Conservation (phyloP, 164 flowering plant species). For the Akebia trifoliata region DNA sequence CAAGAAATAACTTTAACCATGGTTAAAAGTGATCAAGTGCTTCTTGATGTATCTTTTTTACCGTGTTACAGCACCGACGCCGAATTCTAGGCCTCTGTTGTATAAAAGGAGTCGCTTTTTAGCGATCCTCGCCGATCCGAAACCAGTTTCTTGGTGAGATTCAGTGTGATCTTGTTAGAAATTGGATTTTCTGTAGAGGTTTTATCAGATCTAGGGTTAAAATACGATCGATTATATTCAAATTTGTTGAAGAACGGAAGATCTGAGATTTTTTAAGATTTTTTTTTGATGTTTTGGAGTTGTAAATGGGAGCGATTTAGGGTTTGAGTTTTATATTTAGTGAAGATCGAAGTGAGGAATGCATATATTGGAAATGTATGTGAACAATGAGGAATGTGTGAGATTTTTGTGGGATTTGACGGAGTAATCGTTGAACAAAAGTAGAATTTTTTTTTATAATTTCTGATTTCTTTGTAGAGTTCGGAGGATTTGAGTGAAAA, state of each 20-base stretch:
- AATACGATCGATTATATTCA: background rate
- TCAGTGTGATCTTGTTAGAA: conserved; percentile 4
- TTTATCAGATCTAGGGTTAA: background rate
- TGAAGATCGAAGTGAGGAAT: background rate
- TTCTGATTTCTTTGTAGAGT: conserved; percentile 1
- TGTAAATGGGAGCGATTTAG: background rate
- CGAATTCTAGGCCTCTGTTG: background rate
- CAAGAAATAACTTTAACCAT: background rate
- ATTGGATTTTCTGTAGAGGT: background rate
- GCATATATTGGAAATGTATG: background rate
- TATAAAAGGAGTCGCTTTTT: background rate
- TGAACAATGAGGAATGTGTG: background rate
- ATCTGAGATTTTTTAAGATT: conserved; percentile 6
- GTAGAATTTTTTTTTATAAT: background rate
- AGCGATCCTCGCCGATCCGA: background rate
- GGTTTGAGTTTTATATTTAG: background rate
- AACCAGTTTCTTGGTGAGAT: background rate
- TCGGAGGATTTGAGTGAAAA: background rate
- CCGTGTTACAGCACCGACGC: conserved; percentile 1
- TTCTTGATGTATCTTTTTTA: too few species aligned
- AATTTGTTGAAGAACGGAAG: background rate
- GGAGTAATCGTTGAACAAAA: background rate
- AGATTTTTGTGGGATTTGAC: background rate
- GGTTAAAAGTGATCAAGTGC: conserved; percentile 5
- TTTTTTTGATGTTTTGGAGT: background rate